phyloP scores from a whole-genome alignment of 2,329 filamentous ascomycete species.

The Colletotrichum sp. region DNA sequence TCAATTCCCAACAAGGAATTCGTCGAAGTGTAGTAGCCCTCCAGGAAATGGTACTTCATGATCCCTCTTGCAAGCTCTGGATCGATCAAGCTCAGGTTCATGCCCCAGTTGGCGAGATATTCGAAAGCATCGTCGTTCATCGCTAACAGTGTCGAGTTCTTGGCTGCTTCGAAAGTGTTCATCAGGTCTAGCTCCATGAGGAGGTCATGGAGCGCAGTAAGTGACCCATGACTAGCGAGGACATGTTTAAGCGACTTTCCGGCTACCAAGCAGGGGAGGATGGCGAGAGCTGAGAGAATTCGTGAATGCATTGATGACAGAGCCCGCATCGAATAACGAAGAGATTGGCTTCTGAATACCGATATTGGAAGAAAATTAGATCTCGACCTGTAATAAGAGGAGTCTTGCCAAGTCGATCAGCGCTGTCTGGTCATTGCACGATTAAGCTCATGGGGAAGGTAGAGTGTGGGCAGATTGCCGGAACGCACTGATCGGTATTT shows the following conservation, averaged over 20 bases:
- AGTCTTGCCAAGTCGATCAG: neutral
- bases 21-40: neutral
- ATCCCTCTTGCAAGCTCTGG: neutral
- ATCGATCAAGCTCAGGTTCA: neutral
- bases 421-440: neutral
- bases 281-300: neutral
- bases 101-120: neutral
- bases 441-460: neutral
- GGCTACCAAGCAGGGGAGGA: neutral
- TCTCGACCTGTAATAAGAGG: neutral
- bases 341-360: rapidly evolving
- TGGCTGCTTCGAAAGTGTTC: neutral
- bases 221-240: neutral
- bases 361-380: neutral
- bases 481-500: neutral
- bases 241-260: neutral
- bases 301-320: neutral
- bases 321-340: rapidly evolving
- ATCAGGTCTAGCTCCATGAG: neutral
- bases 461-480: neutral
- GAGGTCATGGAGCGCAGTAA: neutral
- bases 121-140: neutral
- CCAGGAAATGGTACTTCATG: neutral
- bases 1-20: neutral
- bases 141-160: neutral